Base-by-base conservation (phyloP, 2,329 filamentous ascomycete species). In the Aureobasidium sp. region DNA sequence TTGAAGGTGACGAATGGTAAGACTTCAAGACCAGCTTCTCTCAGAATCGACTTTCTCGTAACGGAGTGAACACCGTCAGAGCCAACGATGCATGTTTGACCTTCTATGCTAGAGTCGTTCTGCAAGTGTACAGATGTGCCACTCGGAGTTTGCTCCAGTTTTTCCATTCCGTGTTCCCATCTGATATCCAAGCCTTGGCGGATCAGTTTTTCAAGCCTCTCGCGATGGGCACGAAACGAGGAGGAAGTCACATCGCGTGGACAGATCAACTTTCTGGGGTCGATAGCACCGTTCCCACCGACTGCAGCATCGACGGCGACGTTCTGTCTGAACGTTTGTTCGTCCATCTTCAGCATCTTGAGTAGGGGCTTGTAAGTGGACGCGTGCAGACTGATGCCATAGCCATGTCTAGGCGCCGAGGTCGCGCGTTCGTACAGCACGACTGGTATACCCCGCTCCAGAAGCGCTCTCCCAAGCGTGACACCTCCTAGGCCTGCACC, bases 401-500 rank as follows among this genome's bases (percentile, higher is more conserved):
- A 78, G 20, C 66, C 69, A 64, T 75, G 67, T 44, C 72, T 66
- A 4, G 68, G 66, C 3, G 65, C 42, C 1, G 67, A 63, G 5
- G 67, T 53, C 29, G 67, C 69, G 60, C 70, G 70, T 49, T 78
- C 75, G 61, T 73, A 75, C 11, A 78, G 47, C 3, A 70, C 64
- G 7, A 65, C 64, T 20, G 62, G 64, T 39, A 77, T 74, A 12
- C 70, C 71, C 25, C 67, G 69, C 11, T 70, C 64, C 11, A 67
- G 68, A 6, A 78, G 70, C 62, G 68, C 71, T 47, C 70, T 71
- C 8, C 68, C 71, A 1, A 81, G 70, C 0, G 74, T 73, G 12
- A 80, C 71, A 5, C 78, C 79, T 14, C 75, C 72, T 17, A 80
- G 70, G 6, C 79, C 79, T 15, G 77, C 78, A 12, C 78, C 78